Evolutionary conservation across 2,329 filamentous ascomycete genomes (phyloP).

Genomic region (Colletotrichum tabaci): DNA sequence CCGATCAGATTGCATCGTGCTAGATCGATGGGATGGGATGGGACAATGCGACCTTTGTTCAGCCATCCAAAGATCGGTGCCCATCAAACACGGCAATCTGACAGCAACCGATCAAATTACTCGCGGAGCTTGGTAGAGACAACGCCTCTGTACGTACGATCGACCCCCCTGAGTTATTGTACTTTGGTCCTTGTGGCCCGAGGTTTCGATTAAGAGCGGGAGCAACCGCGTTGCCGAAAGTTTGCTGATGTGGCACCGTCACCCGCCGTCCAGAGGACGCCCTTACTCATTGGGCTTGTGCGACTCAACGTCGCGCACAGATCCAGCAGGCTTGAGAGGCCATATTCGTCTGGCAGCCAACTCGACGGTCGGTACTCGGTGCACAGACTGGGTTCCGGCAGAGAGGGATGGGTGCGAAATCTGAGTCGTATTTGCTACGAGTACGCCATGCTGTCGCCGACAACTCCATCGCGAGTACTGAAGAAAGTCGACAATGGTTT

Average conservation of each 20-base stretch:
- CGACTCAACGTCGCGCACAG: neutral
- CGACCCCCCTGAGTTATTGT: too few relatives aligned
- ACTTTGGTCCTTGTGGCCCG: neutral
- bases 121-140: neutral
- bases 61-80: neutral
- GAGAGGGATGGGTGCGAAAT: slow-evolving; percentile 33
- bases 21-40: slow-evolving; percentile 15
- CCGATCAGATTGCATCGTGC: slow-evolving; percentile 24
- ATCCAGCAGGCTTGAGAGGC: slow-evolving; percentile 7
- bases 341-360: slow-evolving; percentile 9
- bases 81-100: neutral
- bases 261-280: neutral
- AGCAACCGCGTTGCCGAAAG: slow-evolving; percentile 35
- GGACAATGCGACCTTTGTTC: neutral
- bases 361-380: slow-evolving; percentile 18
- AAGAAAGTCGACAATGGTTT: neutral
- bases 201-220: slow-evolving; percentile 13
- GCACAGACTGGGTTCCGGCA: slow-evolving; percentile 36
- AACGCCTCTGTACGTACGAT: neutral
- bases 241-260: slow-evolving; percentile 22
- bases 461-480: neutral
- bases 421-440: slow-evolving; percentile 27
- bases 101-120: neutral
- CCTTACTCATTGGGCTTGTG: neutral
- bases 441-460: slow-evolving; percentile 20